A percentile compares a stretch with the other conserved stretches of the same genome.
These are phyloP conservation scores for Lactifluus subvellereus DNA, from an alignment of 768 basidiomycete genomes.

Conservation along the genomic window DNA sequence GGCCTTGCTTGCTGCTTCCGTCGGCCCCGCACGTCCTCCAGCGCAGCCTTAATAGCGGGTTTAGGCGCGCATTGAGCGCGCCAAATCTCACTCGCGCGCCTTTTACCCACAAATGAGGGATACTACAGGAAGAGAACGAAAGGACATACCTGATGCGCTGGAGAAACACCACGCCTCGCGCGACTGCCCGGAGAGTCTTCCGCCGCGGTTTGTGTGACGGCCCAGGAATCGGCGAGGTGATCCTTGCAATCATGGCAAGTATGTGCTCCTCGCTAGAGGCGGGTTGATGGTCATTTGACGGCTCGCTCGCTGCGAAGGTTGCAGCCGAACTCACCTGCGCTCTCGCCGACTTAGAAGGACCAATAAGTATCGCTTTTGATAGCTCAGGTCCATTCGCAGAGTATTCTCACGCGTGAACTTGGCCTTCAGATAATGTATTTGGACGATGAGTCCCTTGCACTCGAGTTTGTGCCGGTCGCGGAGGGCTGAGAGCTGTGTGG, in stretches of 20 bases:
- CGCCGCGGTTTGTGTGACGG: conserved; percentile 36
- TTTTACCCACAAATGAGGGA: conserved; percentile 30
- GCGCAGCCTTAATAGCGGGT: conserved; percentile 54
- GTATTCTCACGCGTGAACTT: conserved; percentile 82
- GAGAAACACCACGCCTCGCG: conserved; percentile 56
- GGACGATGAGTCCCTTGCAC: conserved; percentile 84
- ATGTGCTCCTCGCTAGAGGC: conserved; percentile 59
- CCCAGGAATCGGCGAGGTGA: conserved; percentile 56
- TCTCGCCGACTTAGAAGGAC: conserved; percentile 65
- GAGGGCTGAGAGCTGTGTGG: conserved; percentile 46
- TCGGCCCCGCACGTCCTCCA: conserved; percentile 57
- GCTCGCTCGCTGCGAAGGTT: background rate
- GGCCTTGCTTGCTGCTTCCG: conserved; percentile 14
- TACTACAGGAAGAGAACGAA: background rate
- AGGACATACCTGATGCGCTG: conserved; percentile 52
- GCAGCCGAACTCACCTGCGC: conserved; percentile 46
- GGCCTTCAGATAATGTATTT: conserved; percentile 88
- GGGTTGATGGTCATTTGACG: background rate
- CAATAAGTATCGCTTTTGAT: conserved; percentile 88
- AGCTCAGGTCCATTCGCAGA: conserved; percentile 67
- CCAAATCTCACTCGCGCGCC: conserved; percentile 60
- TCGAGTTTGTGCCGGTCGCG: conserved; percentile 74
- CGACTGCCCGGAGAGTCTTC: conserved; percentile 53
- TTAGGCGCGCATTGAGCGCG: conserved; percentile 54
- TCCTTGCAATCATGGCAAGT: conserved; percentile 65